Evolutionary conservation across 1,139 yeast genomes (phyloP), one percentile per base, ranked within the genome.

Genomic region (Geotrichum macrosporum): DNA sequence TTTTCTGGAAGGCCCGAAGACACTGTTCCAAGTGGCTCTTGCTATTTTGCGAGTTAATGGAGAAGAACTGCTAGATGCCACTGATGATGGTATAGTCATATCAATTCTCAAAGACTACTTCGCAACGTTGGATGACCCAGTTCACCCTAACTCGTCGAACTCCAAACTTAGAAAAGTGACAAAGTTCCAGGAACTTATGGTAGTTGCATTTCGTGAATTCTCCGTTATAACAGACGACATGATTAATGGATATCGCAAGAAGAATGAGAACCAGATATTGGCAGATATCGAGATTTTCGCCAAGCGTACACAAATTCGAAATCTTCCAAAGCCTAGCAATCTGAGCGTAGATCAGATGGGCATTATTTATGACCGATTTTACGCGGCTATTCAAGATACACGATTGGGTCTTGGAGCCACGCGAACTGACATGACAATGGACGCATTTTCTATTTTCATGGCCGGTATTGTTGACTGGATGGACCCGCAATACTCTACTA

Each of bases 61-160:
- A 0, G 96, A 88, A 54, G 84, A 78, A 53, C 70, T 94, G 19
- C 66, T 94, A 41, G 73, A 77, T 50, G 81, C 89, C 6, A 86
- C 81, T 54, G 99, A 94, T 66, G 98, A 94, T 62, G 97, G 98
- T 2, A 79, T 83, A 54, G 88, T 94, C 56, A 85, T 94, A 39
- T 83, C 86, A 5, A 78, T 89, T 22, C 74, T 94, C 52, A 92
- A 92, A 60, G 78, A 81, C 32, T 94, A 84, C 65, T 92, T 94
- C 61, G 74, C 77, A 29, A 76, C 84, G 0, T 72, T 94, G 30
- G 95, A 85, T 58, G 83, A 84, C 50, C 77, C 87, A 15, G 89
- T 89, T 0, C 87, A 84, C 59, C 94, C 94, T 5, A 76, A 77
- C 42, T 75, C 94, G 0, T 67, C 77, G 5, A 81, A 84, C 59